phyloP scores from a whole-genome alignment of 768 basidiomycete species.

The Russula sp. region DNA sequence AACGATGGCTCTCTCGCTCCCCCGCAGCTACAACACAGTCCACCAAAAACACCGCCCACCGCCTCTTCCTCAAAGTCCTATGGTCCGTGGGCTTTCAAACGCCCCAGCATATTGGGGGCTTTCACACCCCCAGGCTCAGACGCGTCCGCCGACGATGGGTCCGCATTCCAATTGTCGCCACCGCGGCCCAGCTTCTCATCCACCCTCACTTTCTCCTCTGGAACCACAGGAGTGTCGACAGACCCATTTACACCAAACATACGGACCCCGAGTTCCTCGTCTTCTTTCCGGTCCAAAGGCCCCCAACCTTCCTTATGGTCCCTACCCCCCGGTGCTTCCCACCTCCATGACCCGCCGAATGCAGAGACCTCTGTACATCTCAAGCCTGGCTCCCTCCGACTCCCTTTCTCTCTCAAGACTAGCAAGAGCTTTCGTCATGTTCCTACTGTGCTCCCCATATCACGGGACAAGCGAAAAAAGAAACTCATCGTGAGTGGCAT shows the following conservation, averaged over 20 bases:
- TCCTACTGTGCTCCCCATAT: constrained; percentile 25
- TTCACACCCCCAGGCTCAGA: constrained; percentile 41
- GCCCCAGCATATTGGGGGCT: constrained; percentile 57
- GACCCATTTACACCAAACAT: constrained; percentile 28
- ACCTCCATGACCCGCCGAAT: constrained; percentile 36
- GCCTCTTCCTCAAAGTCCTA: constrained; percentile 11
- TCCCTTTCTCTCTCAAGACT: constrained; percentile 31
- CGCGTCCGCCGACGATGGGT: constrained; percentile 28
- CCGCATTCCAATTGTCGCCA: constrained; percentile 32
- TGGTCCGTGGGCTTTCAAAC: constrained; percentile 30
- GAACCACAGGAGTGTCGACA: constrained; percentile 22
- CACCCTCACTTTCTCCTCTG: constrained; percentile 23
- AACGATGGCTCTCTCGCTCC: constrained; percentile 13
- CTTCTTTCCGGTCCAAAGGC: constrained; percentile 33
- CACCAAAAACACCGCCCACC: constrained; percentile 5
- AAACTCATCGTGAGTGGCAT: constrained; percentile 67
- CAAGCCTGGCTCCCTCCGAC: constrained; percentile 31
- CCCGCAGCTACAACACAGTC: background rate
- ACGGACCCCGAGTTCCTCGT: constrained; percentile 32
- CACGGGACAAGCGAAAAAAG: constrained; percentile 50
- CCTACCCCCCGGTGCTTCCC: constrained; percentile 35
- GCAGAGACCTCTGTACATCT: constrained; percentile 22
- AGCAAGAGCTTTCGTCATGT: constrained; percentile 23
- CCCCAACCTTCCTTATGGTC: constrained; percentile 37
- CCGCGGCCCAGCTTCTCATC: constrained; percentile 26